These are phyloP conservation scores for Fusarium sp. DNA, from an alignment of 2,329 filamentous ascomycete species.

Conservation along the genomic window DNA sequence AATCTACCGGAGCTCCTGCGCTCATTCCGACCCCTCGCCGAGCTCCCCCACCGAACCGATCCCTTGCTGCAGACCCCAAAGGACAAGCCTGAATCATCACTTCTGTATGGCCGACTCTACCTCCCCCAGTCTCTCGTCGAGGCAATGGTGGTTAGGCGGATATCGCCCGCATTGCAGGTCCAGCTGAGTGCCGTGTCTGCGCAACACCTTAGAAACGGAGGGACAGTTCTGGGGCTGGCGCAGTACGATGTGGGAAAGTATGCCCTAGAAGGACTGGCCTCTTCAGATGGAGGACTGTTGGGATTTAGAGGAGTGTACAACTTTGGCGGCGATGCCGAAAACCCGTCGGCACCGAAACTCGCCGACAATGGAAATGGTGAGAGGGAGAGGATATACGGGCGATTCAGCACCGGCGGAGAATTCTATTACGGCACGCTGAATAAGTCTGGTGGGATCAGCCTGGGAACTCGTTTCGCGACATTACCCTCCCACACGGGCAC, in stretches of 20 bases:
- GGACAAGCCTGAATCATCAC: constrained; percentile 59
- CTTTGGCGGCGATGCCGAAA: constrained; percentile 79
- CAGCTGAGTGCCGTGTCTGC: constrained; percentile 84
- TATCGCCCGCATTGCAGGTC: constrained; percentile 82
- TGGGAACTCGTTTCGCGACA: constrained; percentile 90
- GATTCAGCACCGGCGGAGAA: constrained; percentile 92
- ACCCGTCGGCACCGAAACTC: constrained; percentile 29
- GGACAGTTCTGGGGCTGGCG: constrained; percentile 77
- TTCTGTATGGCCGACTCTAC: constrained; percentile 83
- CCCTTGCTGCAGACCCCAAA: constrained; percentile 36
- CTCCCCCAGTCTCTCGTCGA: constrained; percentile 88
- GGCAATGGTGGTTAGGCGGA: constrained; percentile 82
- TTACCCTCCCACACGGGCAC: constrained; percentile 84
- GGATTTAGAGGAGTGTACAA: constrained; percentile 94
- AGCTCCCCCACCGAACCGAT: constrained; percentile 58
- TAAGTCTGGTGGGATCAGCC: constrained; percentile 91
- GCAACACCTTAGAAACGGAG: constrained; percentile 77
- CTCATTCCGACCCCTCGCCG: constrained; percentile 83
- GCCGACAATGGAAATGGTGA: constrained; percentile 49
- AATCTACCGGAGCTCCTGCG: constrained; percentile 81
- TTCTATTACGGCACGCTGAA: constrained; percentile 96
- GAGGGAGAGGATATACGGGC: constrained; percentile 76
- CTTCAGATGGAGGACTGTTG: constrained; percentile 89
- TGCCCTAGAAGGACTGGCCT: constrained; percentile 89
- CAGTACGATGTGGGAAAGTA: constrained; percentile 90